Base-by-base conservation (phyloP, 257 asterid genomes). In the Nicotiana attenuata region DNA sequence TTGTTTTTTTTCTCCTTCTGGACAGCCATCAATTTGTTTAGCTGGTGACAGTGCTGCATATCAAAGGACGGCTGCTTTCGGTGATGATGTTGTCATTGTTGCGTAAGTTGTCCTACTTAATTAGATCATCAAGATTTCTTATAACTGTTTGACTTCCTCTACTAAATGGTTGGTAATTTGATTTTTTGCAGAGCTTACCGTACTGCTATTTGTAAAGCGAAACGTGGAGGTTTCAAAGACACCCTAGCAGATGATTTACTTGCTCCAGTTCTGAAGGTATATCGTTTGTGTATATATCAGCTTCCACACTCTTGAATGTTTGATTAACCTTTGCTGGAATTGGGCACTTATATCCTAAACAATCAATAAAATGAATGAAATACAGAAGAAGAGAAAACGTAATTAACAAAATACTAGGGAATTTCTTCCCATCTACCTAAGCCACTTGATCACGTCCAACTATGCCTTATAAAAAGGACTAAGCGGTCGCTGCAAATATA, bases 211-310 rank as follows among this genome's bases (percentile, higher is more conserved):
- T 95, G 99, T 92, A 95, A 87, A 91, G 66, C 97, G 24, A 92
- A 89, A 71, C 88, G 92, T 35, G 98, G 99, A 52, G 98, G 99
- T 24, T 95, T 95, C 87, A 93, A 93, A 83, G 97, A 95, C 85
- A 92, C 99, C 45, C 92, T 76, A 85, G 91, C 99, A 0, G 98
- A 95, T 89, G 99, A 95, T 86, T 87, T 95, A 81, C 98, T 95
- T 75, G 98, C 97, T 66, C 35, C 99, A 65, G 95, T 93, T 65
- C 93, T 95, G 13, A 95, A 93, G 95, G 99, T 94, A 77, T 84
- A 87, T 50, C 17, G 0, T 60, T 17, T 59, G 38, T 65, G 29
- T 6, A 22, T 61, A 2, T 77, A 45, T 59, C 56, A 10, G 57
- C 52, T 31, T 78, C 56, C 11, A 57, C 16, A 20, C 59, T 78